Evolutionary conservation across 495 filamentous ascomycete genomes (phyloP).

Genomic region (Hyphodiscus hymeniophilus): DNA sequence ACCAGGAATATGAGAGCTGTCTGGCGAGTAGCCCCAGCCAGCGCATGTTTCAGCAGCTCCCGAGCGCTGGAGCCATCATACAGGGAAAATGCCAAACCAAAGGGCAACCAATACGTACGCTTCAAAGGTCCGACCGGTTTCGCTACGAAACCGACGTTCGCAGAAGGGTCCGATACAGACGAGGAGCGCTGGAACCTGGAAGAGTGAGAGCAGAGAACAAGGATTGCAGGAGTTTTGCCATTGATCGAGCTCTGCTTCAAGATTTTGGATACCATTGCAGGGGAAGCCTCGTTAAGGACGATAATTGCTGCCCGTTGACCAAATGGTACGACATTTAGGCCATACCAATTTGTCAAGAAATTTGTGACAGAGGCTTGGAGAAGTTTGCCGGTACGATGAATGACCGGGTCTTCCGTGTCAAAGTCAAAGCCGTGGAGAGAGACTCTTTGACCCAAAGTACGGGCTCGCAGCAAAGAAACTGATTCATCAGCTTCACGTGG

Average conservation of each 20-base stretch:
- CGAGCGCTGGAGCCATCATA: too few relatives aligned
- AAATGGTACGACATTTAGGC: constrained; percentile 12
- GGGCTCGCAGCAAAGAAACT: constrained; percentile 7
- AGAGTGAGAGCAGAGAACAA: constrained; percentile 19
- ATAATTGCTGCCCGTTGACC: constrained; percentile 12
- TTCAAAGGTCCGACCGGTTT: constrained; percentile 22
- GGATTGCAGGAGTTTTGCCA: constrained; percentile 8
- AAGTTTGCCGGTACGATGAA: constrained; percentile 5
- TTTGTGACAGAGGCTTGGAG: constrained; percentile 15
- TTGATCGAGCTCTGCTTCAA: not conserved
- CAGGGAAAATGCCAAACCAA: too few relatives aligned
- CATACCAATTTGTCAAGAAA: constrained; percentile 22
- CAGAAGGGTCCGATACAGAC: not conserved
- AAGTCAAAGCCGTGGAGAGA: constrained; percentile 19
- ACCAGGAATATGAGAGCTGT: too few relatives aligned
- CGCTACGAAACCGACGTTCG: constrained; percentile 17
- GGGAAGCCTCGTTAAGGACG: constrained; percentile 15
- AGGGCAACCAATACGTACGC: too few relatives aligned
- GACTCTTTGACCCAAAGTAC: constrained; percentile 13
- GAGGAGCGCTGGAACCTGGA: constrained; percentile 11
- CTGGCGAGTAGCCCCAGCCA: too few relatives aligned
- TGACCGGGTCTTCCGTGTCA: constrained; percentile 9
- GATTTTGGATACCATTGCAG: constrained; percentile 1
- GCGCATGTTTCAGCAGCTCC: too few relatives aligned
- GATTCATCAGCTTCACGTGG: constrained; percentile 15